phyloP scores from a whole-genome alignment of 805 yeast genomes.

The Ogataea philodendri region DNA sequence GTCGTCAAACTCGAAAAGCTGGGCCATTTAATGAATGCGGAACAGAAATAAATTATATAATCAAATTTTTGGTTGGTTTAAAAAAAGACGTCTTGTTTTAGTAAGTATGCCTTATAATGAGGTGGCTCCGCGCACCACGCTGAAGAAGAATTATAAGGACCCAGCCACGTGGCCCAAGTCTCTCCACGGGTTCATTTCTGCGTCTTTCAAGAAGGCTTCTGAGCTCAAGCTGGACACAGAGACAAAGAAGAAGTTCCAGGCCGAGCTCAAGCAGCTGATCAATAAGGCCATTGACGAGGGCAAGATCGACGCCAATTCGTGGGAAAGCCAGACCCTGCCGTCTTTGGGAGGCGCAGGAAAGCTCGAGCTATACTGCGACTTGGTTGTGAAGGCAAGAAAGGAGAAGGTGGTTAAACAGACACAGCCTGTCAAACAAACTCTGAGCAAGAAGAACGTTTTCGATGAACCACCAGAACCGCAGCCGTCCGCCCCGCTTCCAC shows the following conservation, averaged over 20 bases:
- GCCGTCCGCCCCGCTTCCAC: constrained; percentile 9
- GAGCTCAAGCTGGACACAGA: constrained; percentile 34
- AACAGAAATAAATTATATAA: constrained; percentile 4
- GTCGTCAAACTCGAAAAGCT: constrained; percentile 31
- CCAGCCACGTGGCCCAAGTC: constrained; percentile 53
- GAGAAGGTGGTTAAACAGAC: constrained; percentile 10
- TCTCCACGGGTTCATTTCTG: constrained; percentile 48
- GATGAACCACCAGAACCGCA: constrained; percentile 9
- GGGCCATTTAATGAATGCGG: constrained; percentile 21
- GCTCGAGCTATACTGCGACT: constrained; percentile 24
- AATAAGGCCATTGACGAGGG: constrained; percentile 45
- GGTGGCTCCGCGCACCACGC: constrained; percentile 25
- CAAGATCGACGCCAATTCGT: constrained; percentile 48
- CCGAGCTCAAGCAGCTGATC: constrained; percentile 49
- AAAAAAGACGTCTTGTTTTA: constrained; percentile 29
- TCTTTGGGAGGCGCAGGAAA: constrained; percentile 24
- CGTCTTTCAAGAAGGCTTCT: constrained; percentile 43
- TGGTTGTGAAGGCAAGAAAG: constrained; percentile 2
- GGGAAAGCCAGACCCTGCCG: constrained; percentile 55
- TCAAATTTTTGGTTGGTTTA: constrained; percentile 1
- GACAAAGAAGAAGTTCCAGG: constrained; percentile 41
- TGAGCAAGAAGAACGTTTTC: constrained; percentile 15
- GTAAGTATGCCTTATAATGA: constrained; percentile 20
- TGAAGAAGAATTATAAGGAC: constrained; percentile 26
- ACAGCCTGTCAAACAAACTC: constrained; percentile 4